A percentile compares a stretch with the other conserved stretches of the same genome.
These are phyloP conservation scores for Starmerella floris DNA, from an alignment of 805 yeast species.

Conservation along the genomic window DNA sequence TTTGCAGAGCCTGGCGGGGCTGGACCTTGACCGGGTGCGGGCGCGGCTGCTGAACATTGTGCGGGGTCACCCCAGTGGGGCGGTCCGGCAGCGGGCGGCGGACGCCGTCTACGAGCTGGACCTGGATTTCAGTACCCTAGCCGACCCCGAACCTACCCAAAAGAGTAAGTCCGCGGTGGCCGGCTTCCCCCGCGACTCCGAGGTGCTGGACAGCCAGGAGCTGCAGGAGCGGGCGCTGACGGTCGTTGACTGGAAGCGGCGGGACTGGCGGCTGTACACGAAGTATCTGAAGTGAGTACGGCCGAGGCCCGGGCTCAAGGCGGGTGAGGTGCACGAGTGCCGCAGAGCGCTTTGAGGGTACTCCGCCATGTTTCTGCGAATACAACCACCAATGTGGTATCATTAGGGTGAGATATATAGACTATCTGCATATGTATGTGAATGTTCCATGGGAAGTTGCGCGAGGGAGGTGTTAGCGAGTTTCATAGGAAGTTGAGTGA, in stretches of 20 bases:
- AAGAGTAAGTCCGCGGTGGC: neutral
- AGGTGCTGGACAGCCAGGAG: neutral
- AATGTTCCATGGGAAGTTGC: too few species aligned
- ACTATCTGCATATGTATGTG: too few species aligned
- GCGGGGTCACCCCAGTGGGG: conserved; percentile 24
- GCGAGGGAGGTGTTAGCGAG: too few species aligned
- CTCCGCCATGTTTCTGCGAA: neutral
- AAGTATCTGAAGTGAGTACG: neutral
- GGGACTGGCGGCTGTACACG: neutral
- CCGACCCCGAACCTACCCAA: too few species aligned
- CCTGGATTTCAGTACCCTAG: neutral
- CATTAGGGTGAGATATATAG: neutral
- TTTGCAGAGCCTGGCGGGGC: conserved; percentile 2
- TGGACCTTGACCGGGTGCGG: conserved; percentile 4
- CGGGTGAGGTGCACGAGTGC: neutral
- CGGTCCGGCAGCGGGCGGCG: conserved; percentile 31
- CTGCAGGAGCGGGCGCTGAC: neutral
- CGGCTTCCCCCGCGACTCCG: too few species aligned
- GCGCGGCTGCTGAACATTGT: conserved; percentile 25
- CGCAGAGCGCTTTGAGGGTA: neutral
- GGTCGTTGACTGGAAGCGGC: neutral
- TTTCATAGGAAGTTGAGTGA: too few species aligned
- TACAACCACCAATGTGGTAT: neutral
- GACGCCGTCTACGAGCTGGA: conserved; percentile 33
- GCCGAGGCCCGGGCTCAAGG: too few species aligned